Base-by-base conservation (phyloP, 768 basidiomycete genomes). In the Serendipita sp. region DNA sequence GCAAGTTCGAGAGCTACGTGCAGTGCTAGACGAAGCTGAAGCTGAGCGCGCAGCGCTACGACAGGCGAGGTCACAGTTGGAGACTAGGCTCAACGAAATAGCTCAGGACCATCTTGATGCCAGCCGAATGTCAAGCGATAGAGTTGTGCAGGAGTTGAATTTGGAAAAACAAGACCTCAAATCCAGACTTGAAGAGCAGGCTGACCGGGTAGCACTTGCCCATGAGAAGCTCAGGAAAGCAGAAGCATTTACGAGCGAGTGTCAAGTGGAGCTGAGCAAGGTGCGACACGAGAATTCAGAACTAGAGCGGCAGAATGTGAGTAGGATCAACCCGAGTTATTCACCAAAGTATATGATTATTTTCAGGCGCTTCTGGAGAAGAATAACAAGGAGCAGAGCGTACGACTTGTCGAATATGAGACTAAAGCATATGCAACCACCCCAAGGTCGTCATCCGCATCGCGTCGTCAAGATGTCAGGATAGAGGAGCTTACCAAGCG, bases 101-200 rank as follows among this genome's bases (percentile, higher is more conserved):
- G 89, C 86, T 72, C 73, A 87, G 29, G 87, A 90, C 67, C 79
- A 82, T 62, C 80, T 83, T 3, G 88, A 90, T 67, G 79, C 83
- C 13, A 82, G 73, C 69, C 86, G 82, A 73, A 78, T 86, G 72
- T 80, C 83, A 3, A 82, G 83, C 1, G 88, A 89, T 66, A 79
- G 82, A 29, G 87, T 88, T 67, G 75, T 88, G 64, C 89, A 91
- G 72, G 80, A 79, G 63, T 75, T 92, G 60, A 82, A 85, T 63
- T 75, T 91, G 33, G 83, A 86, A 77, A 91, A 91, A 71, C 87
- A 89, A 68, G 88, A 91, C 68, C 76, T 92, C 11, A 84, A 88
- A 68, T 80, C 86, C 29, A 81, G 85, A 13, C 73, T 91, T 34
- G 87, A 90, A 67, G 88, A 89, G 69, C 85, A 89, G 68, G 80